Evolutionary conservation across 2,329 filamentous ascomycete genomes (phyloP), one percentile per base, ranked within the genome.

Genomic region (Phyllosticta citrichinensis): DNA sequence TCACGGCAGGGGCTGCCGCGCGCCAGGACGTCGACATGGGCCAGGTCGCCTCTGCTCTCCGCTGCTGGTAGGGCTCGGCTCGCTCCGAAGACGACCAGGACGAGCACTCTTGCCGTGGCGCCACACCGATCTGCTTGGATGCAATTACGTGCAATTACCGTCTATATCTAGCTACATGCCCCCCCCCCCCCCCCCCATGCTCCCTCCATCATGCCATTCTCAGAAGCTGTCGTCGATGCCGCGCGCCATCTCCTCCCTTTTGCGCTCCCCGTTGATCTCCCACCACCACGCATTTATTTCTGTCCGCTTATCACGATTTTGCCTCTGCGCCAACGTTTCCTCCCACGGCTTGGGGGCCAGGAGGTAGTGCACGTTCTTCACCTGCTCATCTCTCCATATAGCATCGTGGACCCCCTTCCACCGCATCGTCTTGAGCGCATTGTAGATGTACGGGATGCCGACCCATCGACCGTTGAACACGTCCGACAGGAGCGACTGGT

Each of bases 291-390:
- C 72, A 71, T 83, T 76, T 40, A 76, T 77, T 64, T 79, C 78
- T 62, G 60, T 58, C 55, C 56, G 55, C 55, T 54, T 30, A 56
- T 58, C 56, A 11, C 60, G 52, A 33, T 55, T 55, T 68, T 60
- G 70, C 71, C 66, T 75, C 71, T 9, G 71, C 74, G 60, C 74
- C 66, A 54, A 70, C 70, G 14, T 75, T 70, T 85, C 82, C 63
- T 86, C 81, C 83, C 83, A 86, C 3, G 83, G 83, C 73, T 86
- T 86, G 33, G 83, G 82, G 57, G 76, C 80, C 60, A 86, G 67
- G 51, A 86, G 81, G 66, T 83, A 86, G 69, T 86, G 83, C 11
- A 86, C 74, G 65, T 85, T 86, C 74, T 85, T 85, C 20, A 86
- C 81, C 65, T 78, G 69, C 19, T 81, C 78, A 64, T 86, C 83